These are phyloP conservation scores for Aotearoamyces nothofagi DNA, from an alignment of 2,329 filamentous ascomycete species.

Conservation along the genomic window DNA sequence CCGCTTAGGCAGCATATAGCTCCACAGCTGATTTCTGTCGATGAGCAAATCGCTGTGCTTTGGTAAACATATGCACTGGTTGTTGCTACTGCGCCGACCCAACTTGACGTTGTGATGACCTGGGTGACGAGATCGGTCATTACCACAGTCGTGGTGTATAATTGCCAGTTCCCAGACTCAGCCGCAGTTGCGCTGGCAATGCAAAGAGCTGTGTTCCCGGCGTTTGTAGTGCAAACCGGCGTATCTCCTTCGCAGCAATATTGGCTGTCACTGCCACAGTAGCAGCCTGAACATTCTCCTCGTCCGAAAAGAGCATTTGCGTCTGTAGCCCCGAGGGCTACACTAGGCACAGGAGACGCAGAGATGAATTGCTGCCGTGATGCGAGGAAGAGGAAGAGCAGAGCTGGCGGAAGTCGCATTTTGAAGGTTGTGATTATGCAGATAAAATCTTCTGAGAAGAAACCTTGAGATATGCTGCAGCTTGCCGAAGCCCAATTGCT, in stretches of 20 bases:
- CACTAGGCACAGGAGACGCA: no score
- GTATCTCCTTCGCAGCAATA: conserved; percentile 36
- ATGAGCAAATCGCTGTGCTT: conserved; percentile 7
- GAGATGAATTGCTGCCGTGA: no score
- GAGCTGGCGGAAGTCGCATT: no score
- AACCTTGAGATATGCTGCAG: no score
- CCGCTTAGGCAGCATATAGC: conserved; percentile 53
- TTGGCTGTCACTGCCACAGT: conserved; percentile 38
- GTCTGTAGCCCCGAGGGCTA: no score
- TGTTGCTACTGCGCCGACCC: conserved; percentile 21
- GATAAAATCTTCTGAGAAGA: no score
- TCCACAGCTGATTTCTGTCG: conserved; percentile 37
- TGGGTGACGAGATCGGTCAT: conserved; percentile 34
- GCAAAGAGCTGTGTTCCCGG: conserved; percentile 34
- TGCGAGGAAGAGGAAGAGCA: no score
- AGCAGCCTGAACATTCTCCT: conserved; percentile 13
- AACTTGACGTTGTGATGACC: conserved; percentile 42
- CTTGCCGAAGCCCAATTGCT: no score
- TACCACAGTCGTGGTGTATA: conserved; percentile 36
- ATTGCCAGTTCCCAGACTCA: conserved; percentile 22
- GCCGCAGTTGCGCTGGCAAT: conserved; percentile 16
- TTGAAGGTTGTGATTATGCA: no score
- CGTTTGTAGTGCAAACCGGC: conserved; percentile 33
- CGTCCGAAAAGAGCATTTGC: no score
- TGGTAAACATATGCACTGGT: conserved; percentile 2